Conservation (phyloP, 768 basidiomycete genomes). For the Boletus rubropictus region DNA sequence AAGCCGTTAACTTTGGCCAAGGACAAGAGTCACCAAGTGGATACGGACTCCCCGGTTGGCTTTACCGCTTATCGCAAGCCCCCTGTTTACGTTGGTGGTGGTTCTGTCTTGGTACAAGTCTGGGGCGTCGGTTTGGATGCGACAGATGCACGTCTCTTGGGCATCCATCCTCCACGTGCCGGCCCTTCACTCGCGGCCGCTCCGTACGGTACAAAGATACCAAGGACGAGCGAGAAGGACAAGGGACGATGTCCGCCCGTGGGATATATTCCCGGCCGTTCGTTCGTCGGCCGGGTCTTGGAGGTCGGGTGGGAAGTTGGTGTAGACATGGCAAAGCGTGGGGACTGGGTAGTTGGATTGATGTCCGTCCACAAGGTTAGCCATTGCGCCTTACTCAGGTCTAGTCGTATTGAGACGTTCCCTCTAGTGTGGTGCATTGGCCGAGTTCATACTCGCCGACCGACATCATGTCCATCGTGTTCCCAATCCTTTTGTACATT, state of each 20-base stretch:
- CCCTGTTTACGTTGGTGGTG: constrained; percentile 63
- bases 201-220: constrained; percentile 18
- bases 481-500: constrained; percentile 51
- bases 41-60: constrained; percentile 39
- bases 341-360: constrained; percentile 85
- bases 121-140: constrained; percentile 84
- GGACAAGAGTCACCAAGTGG: constrained; percentile 3
- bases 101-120: constrained; percentile 77
- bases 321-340: constrained; percentile 49
- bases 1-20: constrained; percentile 9
- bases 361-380: constrained; percentile 75
- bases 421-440: constrained; percentile 70
- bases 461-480: constrained; percentile 70
- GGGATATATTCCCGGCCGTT: constrained; percentile 82
- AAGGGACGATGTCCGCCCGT: constrained; percentile 31
- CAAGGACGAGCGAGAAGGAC: constrained; percentile 22
- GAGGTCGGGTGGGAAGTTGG: constrained; percentile 73
- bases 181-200: constrained; percentile 12
- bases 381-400: constrained; percentile 7
- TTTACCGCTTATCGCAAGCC: constrained; percentile 71
- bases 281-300: constrained; percentile 78
- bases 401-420: constrained; percentile 7
- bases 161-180: constrained; percentile 30
- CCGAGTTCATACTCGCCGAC: constrained; percentile 85
- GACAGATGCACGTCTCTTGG: constrained; percentile 63